phyloP scores from a whole-genome alignment of 2,329 filamentous ascomycete genomes.

The Ophiostoma perfectum region DNA sequence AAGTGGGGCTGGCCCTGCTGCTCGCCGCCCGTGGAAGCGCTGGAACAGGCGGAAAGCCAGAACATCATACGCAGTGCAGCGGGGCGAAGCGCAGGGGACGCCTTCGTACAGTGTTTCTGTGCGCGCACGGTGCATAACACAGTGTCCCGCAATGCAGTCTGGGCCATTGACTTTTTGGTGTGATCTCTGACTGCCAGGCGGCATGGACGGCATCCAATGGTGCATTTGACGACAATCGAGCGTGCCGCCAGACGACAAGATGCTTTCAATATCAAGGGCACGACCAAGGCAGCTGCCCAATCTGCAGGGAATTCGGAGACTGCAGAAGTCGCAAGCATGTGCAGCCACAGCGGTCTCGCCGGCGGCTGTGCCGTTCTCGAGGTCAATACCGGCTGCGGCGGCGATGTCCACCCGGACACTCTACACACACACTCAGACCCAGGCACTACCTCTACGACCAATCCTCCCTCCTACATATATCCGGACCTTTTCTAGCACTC shows the following conservation, averaged over 20 bases:
- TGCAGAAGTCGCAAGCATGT: neutral
- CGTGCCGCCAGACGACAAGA: conserved; percentile 29
- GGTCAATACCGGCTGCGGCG: neutral
- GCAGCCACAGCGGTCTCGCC: neutral
- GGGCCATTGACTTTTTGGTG: conserved; percentile 8
- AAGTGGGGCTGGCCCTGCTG: conserved; percentile 15
- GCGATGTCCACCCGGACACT: neutral
- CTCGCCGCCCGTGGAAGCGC: neutral
- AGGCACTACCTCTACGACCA: neutral
- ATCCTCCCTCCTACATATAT: neutral
- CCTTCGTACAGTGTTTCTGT: neutral
- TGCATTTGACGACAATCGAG: no score
- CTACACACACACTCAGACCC: neutral
- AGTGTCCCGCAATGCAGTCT: neutral
- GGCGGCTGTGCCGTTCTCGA: neutral
- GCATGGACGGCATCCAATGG: no score
- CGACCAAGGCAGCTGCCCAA: neutral
- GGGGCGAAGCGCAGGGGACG: neutral
- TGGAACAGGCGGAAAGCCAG: neutral
- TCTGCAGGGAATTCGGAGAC: neutral
- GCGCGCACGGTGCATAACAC: neutral
- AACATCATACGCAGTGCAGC: conserved; percentile 12
- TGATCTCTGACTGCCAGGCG: neutral
- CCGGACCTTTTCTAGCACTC: conserved; percentile 12
- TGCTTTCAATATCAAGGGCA: conserved; percentile 9